phyloP scores from a whole-genome alignment of 1,284 basidiomycete species.

The Inonotus hispidus region DNA sequence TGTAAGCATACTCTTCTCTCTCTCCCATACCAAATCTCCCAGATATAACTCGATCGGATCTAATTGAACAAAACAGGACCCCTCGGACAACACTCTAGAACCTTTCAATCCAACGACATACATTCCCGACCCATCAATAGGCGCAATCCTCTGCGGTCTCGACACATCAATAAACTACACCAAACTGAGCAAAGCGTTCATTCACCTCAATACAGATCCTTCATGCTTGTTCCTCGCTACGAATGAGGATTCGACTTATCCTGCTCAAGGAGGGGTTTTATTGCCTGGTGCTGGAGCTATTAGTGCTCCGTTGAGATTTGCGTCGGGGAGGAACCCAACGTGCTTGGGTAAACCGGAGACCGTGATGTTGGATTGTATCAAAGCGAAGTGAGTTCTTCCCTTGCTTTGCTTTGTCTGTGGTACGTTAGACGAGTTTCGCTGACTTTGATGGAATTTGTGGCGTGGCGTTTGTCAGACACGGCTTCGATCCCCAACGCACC shows the following conservation, averaged over 20 bases:
- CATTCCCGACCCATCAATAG: slow-evolving; percentile 73
- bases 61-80: slow-evolving; percentile 58
- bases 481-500: slow-evolving; percentile 80
- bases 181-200: slow-evolving; percentile 90
- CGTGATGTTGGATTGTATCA: slow-evolving; percentile 93
- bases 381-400: slow-evolving; percentile 68
- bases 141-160: slow-evolving; percentile 88
- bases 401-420: too few relatives aligned
- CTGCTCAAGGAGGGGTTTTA: slow-evolving; percentile 65
- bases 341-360: slow-evolving; percentile 89
- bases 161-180: slow-evolving; percentile 83
- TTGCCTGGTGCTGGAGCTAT: slow-evolving; percentile 85
- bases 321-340: slow-evolving; percentile 67
- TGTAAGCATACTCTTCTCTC: slow-evolving; percentile 40
- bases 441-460: not conserved
- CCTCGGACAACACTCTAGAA: slow-evolving; percentile 73
- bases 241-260: slow-evolving; percentile 91
- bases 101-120: slow-evolving; percentile 68
- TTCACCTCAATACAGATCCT: slow-evolving; percentile 78
- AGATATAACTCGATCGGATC: not conserved
- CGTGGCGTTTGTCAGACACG: slow-evolving; percentile 51
- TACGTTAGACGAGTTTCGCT: too few relatives aligned
- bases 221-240: slow-evolving; percentile 87
- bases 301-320: slow-evolving; percentile 76
- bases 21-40: not conserved